Base-by-base conservation (phyloP, 495 filamentous ascomycete species). In the Aspergillus cristatus region DNA sequence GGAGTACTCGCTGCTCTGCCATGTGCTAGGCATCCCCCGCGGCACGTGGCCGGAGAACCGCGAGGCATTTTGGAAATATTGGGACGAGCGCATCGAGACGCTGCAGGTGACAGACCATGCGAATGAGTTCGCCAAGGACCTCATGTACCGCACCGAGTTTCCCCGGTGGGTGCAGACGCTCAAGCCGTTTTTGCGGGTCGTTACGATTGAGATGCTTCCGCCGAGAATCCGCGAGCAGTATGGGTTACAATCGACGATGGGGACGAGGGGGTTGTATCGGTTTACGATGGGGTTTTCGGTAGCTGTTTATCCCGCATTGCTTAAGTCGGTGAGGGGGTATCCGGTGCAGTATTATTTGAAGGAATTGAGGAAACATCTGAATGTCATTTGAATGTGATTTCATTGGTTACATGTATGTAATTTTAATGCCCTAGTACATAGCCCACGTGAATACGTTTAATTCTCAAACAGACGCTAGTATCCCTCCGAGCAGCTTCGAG, bases 131-230 rank as follows among this genome's bases (percentile, higher is more conserved):
- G 63, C 57, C 1, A 36, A 53, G 37, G 55, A 58, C 4, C 43
- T 67, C 8, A 32, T 47, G 2, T 37, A 53, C 15, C 47, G 51
- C 12, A 50, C 33, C 3, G 53, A 55, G 16, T 43, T 62, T 42
- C 61, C 63, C 0, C 40, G 53, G 12, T 60, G 63, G 58, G 53
- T 63, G 30, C 43, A 48, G 35, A 35, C 42, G n/a, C 33, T 58
- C 31, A 65, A 54, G 42, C 60, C 62, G 6, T 51, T 67, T 28
- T 25, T 65, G 38, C 49, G 51, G 3, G 53, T 47, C 6, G 38
- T 53, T 1, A 65, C 58, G 10, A 50, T 63, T n/a, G 63, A 67
- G 40, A 62, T 67, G 62, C 50, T 67, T 3, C 63, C 63, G 22
- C 62, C 53, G 7, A 37, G 39, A 1, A 34, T 67, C 26, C 51